Percentiles rank a stretch among this genome's conserved stretches.
phyloP scores from a whole-genome alignment of 768 basidiomycete species.

The Chalciporus piperatus region DNA sequence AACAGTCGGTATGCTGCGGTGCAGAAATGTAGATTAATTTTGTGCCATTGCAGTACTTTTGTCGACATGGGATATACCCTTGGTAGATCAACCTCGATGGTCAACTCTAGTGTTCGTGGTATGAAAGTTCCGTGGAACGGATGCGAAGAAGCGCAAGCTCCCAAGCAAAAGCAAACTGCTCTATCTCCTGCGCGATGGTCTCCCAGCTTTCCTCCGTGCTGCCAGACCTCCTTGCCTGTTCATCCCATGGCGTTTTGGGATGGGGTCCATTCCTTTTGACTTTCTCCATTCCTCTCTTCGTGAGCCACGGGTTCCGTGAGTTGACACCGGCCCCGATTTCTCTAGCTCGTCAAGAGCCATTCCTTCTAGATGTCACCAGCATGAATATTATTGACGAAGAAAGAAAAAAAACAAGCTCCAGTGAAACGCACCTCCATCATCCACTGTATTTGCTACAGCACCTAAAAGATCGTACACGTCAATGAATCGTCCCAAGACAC shows the following conservation, averaged over 20 bases:
- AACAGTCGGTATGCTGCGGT: not conserved
- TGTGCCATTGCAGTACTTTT: constrained; percentile 8
- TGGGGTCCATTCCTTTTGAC: constrained; percentile 68
- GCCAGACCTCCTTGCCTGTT: constrained; percentile 66
- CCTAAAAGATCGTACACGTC: constrained; percentile 17
- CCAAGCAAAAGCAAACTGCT: not conserved
- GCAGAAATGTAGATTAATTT: not conserved
- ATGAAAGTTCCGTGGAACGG: not conserved
- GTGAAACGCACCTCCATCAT: constrained; percentile 22
- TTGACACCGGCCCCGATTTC: constrained; percentile 53
- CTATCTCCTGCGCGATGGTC: constrained; percentile 69
- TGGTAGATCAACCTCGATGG: not conserved
- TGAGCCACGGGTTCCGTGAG: constrained; percentile 76
- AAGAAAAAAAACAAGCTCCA: not conserved
- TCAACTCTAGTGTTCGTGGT: not conserved
- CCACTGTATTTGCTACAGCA: constrained; percentile 8
- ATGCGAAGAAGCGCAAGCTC: not conserved
- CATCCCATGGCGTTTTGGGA: constrained; percentile 51
- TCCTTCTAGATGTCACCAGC: constrained; percentile 33
- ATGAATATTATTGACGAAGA: constrained; percentile 7
- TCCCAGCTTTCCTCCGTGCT: constrained; percentile 64
- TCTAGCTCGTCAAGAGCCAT: constrained; percentile 52
- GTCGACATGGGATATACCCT: not conserved
- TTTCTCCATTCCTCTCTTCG: constrained; percentile 79
- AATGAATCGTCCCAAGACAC: constrained; percentile 9